Percentiles rank a stretch among this genome's conserved stretches.
Conservation (phyloP, 1,284 basidiomycete species). For the Pyrrhoderma lamaoense region DNA sequence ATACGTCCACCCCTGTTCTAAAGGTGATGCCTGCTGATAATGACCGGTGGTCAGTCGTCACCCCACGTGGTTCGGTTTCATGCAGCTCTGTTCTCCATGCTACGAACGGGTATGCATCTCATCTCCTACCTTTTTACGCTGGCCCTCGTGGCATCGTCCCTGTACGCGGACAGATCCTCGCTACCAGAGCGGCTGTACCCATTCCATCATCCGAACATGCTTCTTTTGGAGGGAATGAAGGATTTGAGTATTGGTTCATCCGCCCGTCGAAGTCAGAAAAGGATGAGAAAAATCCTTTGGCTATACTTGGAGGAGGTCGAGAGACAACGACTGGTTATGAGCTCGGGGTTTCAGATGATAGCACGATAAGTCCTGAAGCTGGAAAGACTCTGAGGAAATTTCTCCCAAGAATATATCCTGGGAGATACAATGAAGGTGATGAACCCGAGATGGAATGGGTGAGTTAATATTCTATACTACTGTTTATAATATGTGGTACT, state of each 20-base stretch:
- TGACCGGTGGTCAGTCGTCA: constrained; percentile 44
- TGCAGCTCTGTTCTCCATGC: constrained; percentile 68
- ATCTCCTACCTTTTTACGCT: constrained; percentile 53
- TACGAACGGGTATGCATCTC: constrained; percentile 70
- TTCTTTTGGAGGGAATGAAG: constrained; percentile 42
- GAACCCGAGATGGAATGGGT: constrained; percentile 75
- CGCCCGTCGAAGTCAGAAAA: constrained; percentile 36
- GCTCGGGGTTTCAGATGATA: constrained; percentile 55
- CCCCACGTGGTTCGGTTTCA: constrained; percentile 49
- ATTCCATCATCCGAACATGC: constrained; percentile 27
- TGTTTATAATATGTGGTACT: constrained; percentile 11
- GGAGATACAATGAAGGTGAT: constrained; percentile 36
- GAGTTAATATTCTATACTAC: constrained; percentile 14
- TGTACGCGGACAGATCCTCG: constrained; percentile 66
- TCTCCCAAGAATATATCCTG: constrained; percentile 52
- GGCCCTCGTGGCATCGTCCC: constrained; percentile 57
- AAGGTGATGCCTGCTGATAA: background rate
- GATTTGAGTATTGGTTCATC: constrained; percentile 77
- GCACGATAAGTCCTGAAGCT: constrained; percentile 40
- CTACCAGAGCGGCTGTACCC: constrained; percentile 45
- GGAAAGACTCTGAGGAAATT: constrained; percentile 47
- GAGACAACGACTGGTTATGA: constrained; percentile 35
- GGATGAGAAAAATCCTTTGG: constrained; percentile 35
- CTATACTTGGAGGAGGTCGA: constrained; percentile 71
- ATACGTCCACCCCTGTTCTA: constrained; percentile 64